A percentile compares a stretch with the other conserved stretches of the same genome.
Conservation (phyloP, 1,139 yeast species). For the Yamadazyma conglobata region DNA sequence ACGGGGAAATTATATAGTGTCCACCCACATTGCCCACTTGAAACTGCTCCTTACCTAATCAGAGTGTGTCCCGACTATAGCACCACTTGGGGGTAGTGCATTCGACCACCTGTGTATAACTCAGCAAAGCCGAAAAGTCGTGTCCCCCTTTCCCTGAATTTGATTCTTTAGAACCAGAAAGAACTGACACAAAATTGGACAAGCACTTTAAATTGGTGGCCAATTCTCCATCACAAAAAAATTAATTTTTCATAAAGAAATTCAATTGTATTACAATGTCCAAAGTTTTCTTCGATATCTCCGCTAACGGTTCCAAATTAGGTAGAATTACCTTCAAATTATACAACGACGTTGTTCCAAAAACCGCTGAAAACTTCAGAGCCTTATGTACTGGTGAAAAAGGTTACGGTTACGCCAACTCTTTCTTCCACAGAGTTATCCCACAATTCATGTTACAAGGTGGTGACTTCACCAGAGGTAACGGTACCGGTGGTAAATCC, state of each 20-base stretch:
- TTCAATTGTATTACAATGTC: conserved; percentile 31
- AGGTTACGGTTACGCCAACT: conserved; percentile 91
- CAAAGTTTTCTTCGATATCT: conserved; percentile 73
- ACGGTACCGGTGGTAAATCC: conserved; percentile 98
- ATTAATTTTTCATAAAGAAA: conserved; percentile 1
- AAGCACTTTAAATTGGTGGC: conserved; percentile 5
- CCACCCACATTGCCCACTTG: too few relatives aligned
- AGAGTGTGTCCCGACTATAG: too few relatives aligned
- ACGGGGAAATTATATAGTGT: too few relatives aligned
- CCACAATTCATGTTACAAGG: conserved; percentile 99
- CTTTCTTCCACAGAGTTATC: conserved; percentile 97
- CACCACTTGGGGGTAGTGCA: too few relatives aligned
- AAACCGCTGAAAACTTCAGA: conserved; percentile 97
- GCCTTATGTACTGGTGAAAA: conserved; percentile 96
- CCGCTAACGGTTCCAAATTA: conserved; percentile 54
- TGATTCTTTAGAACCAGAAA: conserved; percentile 1
- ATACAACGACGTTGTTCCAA: conserved; percentile 93
- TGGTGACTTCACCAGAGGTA: conserved; percentile 94
- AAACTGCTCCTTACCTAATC: too few relatives aligned
- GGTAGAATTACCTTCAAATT: conserved; percentile 50
- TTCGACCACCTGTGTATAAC: too few relatives aligned
- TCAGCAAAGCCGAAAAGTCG: too few relatives aligned
- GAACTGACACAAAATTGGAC: conserved; percentile 2
- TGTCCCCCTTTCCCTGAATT: too few relatives aligned
- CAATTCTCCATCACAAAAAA: conserved; percentile 4